Conservation (phyloP, 2,329 filamentous ascomycete species). For the Mollisia scopiformis region DNA sequence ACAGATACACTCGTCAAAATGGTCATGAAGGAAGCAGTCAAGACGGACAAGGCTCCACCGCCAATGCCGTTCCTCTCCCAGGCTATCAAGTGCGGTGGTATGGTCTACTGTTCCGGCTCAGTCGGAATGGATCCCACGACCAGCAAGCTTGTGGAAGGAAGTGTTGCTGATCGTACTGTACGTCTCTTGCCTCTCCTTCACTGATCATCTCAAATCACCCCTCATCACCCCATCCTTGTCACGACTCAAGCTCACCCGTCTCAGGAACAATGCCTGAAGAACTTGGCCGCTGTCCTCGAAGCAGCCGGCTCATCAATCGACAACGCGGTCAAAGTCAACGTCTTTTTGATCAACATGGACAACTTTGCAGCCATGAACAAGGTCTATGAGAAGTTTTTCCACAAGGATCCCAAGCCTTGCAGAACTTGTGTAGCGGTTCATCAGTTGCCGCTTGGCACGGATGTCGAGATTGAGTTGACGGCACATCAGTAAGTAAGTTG, state of each 20-base stretch:
- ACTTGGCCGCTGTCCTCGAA: constrained; percentile 61
- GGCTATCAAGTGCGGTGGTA: constrained; percentile 63
- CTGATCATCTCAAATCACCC: not conserved
- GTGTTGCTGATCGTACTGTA: constrained; percentile 57
- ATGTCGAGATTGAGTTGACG: constrained; percentile 57
- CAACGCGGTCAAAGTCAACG: constrained; percentile 68
- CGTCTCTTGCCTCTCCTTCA: constrained; percentile 15
- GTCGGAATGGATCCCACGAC: constrained; percentile 61
- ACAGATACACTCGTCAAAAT: constrained; percentile 14
- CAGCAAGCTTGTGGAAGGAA: constrained; percentile 56
- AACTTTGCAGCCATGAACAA: constrained; percentile 64
- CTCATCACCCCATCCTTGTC: not conserved
- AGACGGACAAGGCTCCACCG: constrained; percentile 44
- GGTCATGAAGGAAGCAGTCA: constrained; percentile 31
- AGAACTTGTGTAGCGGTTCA: constrained; percentile 54
- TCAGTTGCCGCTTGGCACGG: constrained; percentile 51
- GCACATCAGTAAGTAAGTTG: constrained; percentile 39
- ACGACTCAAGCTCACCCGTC: not conserved
- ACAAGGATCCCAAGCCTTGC: constrained; percentile 49
- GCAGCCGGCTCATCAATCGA: constrained; percentile 60
- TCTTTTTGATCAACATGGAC: constrained; percentile 67
- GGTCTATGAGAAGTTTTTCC: constrained; percentile 55
- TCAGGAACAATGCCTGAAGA: constrained; percentile 58
- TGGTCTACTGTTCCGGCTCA: constrained; percentile 72
- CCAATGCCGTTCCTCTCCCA: constrained; percentile 62